Evolutionary conservation across 176 grass and related monocot species (phyloP).

Genomic region (Triticum urartu): DNA sequence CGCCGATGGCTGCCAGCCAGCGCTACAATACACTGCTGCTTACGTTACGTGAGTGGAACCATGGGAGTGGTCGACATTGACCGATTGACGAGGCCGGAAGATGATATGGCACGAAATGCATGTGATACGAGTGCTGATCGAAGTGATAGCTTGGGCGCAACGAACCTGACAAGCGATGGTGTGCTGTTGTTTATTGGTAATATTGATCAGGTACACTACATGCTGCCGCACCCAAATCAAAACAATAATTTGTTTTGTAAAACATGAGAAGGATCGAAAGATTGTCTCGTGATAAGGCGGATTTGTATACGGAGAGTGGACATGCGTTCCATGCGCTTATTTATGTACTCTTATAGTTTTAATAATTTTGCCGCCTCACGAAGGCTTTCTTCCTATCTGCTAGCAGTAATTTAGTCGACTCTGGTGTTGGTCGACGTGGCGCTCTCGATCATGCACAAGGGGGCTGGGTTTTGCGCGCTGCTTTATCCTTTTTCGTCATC

Average conservation of each 20-base stretch:
- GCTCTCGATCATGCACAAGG: background rate
- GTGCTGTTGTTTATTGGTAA: background rate
- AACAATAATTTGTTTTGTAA: background rate
- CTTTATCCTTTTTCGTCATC: background rate
- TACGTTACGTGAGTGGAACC: background rate
- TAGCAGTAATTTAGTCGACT: no score
- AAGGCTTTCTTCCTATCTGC: no score
- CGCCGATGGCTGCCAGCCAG: background rate
- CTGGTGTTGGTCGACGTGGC: background rate
- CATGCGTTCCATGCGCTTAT: slow-evolving; percentile 1
- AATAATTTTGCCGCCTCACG: no score
- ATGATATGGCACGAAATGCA: background rate
- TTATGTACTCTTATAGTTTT: background rate
- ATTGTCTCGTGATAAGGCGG: background rate
- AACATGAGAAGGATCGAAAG: background rate
- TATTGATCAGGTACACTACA: background rate
- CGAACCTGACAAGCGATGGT: background rate
- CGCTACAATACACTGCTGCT: background rate
- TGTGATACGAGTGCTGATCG: background rate
- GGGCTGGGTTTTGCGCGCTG: background rate
- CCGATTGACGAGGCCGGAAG: background rate
- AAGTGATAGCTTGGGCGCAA: background rate
- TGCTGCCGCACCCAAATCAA: background rate
- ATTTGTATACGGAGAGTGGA: background rate
- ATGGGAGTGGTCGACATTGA: background rate